Base-by-base conservation (phyloP, 345 rosid species). In the Camelina sativa region DNA sequence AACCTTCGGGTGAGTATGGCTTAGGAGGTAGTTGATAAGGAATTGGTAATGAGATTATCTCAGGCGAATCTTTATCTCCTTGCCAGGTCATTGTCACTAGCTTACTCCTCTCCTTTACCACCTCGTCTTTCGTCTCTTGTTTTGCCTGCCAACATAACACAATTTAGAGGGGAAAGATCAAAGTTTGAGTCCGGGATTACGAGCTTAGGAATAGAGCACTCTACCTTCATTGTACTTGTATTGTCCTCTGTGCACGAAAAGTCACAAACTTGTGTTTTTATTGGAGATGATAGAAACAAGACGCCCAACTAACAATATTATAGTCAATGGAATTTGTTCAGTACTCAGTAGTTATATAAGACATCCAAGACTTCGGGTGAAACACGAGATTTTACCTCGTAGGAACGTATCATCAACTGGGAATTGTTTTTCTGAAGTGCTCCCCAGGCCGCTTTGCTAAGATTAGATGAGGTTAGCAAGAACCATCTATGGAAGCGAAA, bases 361-460 rank as follows among this genome's bases (percentile, higher is more conserved):
- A 64, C 62, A 38, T 48, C n/a, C 56, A 57, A 56, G 66, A 40
- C 25, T 28, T 71, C 3, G 40, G 1, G 2, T 5, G 5, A 41
- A 12, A 44, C 30, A 30, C 19, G 5, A 5, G 53, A 40, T 59
- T 54, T 58, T 78, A 90, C 99, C 96, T 95, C 97, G 11, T 92
- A 95, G 43, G 99, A 92, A 77, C 97, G 93, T 58, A 90, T 84
- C 99, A 92, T 95, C 80, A 95, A 81, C 80, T 95, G 99, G 41
- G 97, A 87, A 75, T 86, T 87, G 72, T 89, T 95, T 83, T 92
- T 95, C 80, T 95, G 97, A 53, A 92, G 85, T 65, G 96, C 89
- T 71, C 97, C 99, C 99, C 97, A 92, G 13, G 99, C 97, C 57
- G 97, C 97, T 87, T 92, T 95, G 83, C 99, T 92, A 55, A 95